phyloP scores from a whole-genome alignment of 495 filamentous ascomycete genomes.

The Pyrenopolyporus hunteri region DNA sequence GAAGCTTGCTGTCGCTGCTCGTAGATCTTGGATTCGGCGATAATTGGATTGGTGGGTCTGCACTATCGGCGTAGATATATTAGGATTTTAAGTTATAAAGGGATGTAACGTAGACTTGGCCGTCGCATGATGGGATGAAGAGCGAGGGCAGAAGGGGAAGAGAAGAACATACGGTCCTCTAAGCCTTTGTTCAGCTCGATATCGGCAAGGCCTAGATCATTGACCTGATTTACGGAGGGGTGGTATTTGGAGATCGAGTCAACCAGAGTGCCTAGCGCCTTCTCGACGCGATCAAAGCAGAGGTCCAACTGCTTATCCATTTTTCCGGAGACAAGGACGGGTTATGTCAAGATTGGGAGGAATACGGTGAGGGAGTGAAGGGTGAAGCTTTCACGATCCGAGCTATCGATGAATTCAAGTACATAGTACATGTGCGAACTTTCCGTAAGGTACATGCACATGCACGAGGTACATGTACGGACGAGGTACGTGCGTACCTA shows the following conservation, averaged over 20 bases:
- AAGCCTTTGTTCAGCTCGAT: conserved; percentile 64
- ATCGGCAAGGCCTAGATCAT: conserved; percentile 71
- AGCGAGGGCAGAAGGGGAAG: neutral
- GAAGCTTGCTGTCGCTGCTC: conserved; percentile 60
- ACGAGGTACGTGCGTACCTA: neutral
- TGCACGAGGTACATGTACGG: too few species aligned
- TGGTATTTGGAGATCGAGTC: conserved; percentile 81
- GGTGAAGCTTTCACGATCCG: neutral
- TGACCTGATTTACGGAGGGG: conserved; percentile 66
- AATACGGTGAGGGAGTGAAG: neutral
- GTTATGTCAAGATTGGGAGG: neutral
- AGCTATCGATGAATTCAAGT: neutral
- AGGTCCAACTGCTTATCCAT: conserved; percentile 67
- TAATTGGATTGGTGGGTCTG: conserved; percentile 72
- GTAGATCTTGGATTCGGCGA: conserved; percentile 65
- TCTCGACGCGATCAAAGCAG: conserved; percentile 72
- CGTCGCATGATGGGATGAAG: too few species aligned
- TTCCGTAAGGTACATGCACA: too few species aligned
- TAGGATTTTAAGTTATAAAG: neutral
- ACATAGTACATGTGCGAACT: neutral
- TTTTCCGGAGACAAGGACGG: neutral
- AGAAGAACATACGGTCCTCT: conserved; percentile 56
- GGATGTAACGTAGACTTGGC: neutral
- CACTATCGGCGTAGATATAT: conserved; percentile 49
- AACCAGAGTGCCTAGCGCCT: conserved; percentile 67